A percentile compares a stretch with the other conserved stretches of the same genome.
phyloP scores from a whole-genome alignment of 352 stramenopile species.

The Phytophthora cajani region DNA sequence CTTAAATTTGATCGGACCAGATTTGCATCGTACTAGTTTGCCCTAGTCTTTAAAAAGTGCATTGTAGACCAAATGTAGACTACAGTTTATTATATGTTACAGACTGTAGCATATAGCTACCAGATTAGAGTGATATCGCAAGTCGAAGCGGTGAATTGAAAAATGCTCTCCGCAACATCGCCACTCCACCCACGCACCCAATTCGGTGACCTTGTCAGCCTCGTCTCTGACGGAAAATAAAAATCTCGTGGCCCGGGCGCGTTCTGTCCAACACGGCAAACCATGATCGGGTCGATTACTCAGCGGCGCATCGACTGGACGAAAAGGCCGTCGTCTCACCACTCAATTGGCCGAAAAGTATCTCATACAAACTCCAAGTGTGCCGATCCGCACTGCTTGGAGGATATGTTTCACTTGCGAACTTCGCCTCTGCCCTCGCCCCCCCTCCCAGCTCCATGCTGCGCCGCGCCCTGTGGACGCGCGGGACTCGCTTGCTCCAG shows the following conservation, averaged over 20 bases:
- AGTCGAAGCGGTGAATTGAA: too few relatives aligned
- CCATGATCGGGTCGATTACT: not conserved
- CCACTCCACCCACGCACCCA: too few relatives aligned
- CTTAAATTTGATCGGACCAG: too few relatives aligned
- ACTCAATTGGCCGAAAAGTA: not conserved
- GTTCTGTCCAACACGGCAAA: not conserved
- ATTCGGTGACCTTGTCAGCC: not conserved
- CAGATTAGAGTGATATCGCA: too few relatives aligned
- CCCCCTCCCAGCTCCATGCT: slow-evolving; percentile 53
- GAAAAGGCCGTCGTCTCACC: not conserved
- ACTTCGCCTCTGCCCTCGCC: not conserved
- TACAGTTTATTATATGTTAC: too few relatives aligned
- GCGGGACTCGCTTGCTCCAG: slow-evolving; percentile 45
- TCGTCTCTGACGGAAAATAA: not conserved
- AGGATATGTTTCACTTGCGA: slow-evolving; percentile 14
- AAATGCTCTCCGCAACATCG: too few relatives aligned
- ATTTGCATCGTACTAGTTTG: too few relatives aligned
- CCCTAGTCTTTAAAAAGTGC: too few relatives aligned
- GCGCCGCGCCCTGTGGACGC: slow-evolving; percentile 48
- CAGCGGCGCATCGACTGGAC: not conserved
- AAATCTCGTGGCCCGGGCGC: not conserved
- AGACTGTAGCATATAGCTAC: too few relatives aligned
- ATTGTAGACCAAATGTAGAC: too few relatives aligned
- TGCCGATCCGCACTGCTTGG: not conserved
- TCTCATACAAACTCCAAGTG: not conserved